phyloP scores from a whole-genome alignment of 345 rosid genomes.

The Toxicodendron radicans region DNA sequence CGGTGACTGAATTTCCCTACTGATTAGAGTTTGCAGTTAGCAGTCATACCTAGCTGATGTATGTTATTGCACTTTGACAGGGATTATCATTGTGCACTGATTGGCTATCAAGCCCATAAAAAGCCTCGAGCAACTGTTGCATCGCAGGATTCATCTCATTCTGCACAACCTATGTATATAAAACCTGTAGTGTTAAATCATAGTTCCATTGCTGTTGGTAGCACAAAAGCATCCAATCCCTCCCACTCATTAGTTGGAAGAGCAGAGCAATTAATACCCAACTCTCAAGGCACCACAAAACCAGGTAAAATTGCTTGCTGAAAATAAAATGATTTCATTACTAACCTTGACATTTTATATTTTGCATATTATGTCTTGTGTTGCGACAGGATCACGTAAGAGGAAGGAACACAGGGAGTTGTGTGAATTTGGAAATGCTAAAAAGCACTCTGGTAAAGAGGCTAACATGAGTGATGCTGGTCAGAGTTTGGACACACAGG shows the following conservation, averaged over 20 bases:
- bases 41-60: conserved; percentile 21
- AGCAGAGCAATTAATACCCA: conserved; percentile 16
- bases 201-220: conserved; percentile 22
- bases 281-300: conserved; percentile 23
- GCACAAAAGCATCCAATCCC: conserved; percentile 29
- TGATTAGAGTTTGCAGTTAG: conserved; percentile 5
- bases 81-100: conserved; percentile 70
- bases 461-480: conserved; percentile 21
- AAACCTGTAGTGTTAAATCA: conserved; percentile 31
- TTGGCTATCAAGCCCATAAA: conserved; percentile 67
- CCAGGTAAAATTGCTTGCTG: conserved; percentile 37
- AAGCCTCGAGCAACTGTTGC: conserved; percentile 38
- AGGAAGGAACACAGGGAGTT: conserved; percentile 50
- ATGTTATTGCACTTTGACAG: conserved; percentile 40
- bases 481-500: conserved; percentile 41
- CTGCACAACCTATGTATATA: conserved; percentile 23
- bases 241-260: conserved; percentile 1
- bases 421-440: conserved; percentile 33
- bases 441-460: conserved; percentile 33
- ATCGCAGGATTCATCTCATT: conserved; percentile 26
- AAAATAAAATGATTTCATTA: conserved; percentile 3
- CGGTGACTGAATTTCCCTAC: not conserved
- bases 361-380: conserved; percentile 21
- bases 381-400: conserved; percentile 49
- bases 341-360: conserved; percentile 6